These are phyloP conservation scores for Phaffomyces opuntiae DNA, from an alignment of 805 yeast species.

Conservation along the genomic window DNA sequence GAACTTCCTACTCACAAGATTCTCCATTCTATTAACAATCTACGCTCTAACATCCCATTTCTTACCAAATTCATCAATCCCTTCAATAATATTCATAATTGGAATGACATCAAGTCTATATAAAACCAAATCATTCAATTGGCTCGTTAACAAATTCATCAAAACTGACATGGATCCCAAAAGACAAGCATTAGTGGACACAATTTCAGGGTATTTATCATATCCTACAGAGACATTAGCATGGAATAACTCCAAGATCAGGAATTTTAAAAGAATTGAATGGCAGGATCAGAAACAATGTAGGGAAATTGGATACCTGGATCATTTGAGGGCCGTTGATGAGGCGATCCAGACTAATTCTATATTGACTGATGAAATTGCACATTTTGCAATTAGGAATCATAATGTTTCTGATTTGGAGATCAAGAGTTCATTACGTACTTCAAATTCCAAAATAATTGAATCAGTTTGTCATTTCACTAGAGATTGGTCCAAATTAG, in stretches of 20 bases:
- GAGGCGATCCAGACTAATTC: constrained; percentile 40
- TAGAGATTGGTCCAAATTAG: constrained; percentile 66
- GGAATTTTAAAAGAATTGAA: constrained; percentile 39
- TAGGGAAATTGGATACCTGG: constrained; percentile 43
- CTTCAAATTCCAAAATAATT: constrained; percentile 39
- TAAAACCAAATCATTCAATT: constrained; percentile 16
- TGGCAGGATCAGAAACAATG: constrained; percentile 53
- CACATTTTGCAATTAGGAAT: constrained; percentile 28
- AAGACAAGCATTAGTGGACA: constrained; percentile 26
- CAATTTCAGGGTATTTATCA: constrained; percentile 40
- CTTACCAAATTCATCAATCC: constrained; percentile 20
- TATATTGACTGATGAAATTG: constrained; percentile 37
- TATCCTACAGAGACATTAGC: constrained; percentile 34
- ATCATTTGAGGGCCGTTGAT: constrained; percentile 46
- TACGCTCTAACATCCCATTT: constrained; percentile 19
- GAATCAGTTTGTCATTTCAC: constrained; percentile 71
- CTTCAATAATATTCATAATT: constrained; percentile 20
- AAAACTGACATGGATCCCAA: constrained; percentile 16
- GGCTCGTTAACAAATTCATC: constrained; percentile 17
- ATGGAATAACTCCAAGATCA: constrained; percentile 40
- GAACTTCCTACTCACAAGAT: constrained; percentile 15
- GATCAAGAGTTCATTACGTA: constrained; percentile 24
- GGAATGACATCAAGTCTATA: constrained; percentile 25
- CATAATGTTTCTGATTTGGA: constrained; percentile 39
- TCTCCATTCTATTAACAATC: constrained; percentile 25